Evolutionary conservation across 2,329 filamentous ascomycete species (phyloP).

Genomic region (Cladosporium sp.): DNA sequence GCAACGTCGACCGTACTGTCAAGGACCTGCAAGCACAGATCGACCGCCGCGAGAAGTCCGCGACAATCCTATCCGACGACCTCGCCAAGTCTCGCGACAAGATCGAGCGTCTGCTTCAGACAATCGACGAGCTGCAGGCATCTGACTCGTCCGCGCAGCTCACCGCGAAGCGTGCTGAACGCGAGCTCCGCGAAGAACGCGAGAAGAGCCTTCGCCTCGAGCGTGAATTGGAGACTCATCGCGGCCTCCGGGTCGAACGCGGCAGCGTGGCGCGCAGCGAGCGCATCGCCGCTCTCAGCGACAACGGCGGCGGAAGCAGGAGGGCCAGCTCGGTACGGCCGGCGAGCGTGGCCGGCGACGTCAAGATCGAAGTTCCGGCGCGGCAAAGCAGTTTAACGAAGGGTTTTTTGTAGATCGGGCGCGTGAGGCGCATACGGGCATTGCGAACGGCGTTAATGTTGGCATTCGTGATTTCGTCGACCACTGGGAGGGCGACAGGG

Average conservation of each 20-base stretch:
- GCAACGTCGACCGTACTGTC: constrained; percentile 88
- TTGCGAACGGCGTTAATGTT: constrained; percentile 4
- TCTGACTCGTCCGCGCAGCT: constrained; percentile 78
- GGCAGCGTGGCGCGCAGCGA: constrained; percentile 30
- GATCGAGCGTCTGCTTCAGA: constrained; percentile 77
- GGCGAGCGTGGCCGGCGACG: constrained; percentile 25
- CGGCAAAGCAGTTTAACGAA: constrained; percentile 42
- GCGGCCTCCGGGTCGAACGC: constrained; percentile 61
- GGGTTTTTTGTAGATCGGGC: constrained; percentile 43
- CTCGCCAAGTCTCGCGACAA: constrained; percentile 81
- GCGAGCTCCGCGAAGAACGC: constrained; percentile 80
- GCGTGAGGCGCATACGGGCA: constrained; percentile 11
- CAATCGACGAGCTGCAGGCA: constrained; percentile 89
- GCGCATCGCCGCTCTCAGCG: constrained; percentile 34
- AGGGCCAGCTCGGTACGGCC: constrained; percentile 39
- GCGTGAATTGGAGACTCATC: constrained; percentile 79
- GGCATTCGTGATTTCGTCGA: constrained; percentile 11
- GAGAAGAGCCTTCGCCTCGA: constrained; percentile 79
- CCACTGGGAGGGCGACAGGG: neutral
- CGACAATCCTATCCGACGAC: constrained; percentile 75
- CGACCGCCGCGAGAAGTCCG: constrained; percentile 82
- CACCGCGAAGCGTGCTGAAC: constrained; percentile 74
- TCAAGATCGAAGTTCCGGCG: constrained; percentile 31
- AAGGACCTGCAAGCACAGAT: constrained; percentile 90
- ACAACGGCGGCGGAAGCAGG: constrained; percentile 37